Base-by-base conservation (phyloP, 768 basidiomycete species). In the Austroboletus eburneus region DNA sequence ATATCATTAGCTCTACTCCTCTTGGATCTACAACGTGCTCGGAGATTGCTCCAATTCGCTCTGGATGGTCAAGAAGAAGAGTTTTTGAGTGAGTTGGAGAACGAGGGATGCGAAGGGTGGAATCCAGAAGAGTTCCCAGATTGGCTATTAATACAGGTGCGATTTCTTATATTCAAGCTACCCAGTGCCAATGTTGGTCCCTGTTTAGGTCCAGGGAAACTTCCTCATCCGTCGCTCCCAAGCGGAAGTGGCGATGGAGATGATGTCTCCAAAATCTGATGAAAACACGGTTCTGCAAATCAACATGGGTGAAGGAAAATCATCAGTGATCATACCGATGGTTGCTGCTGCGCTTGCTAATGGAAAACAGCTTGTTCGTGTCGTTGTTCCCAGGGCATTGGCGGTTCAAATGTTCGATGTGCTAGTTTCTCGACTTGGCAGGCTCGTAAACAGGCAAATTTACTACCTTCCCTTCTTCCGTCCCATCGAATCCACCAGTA, bases 301-400 rank as follows among this genome's bases (percentile, higher is more conserved):
- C 16, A 76, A 76, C 43, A 79, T 79, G 78, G 78, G 77, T 12
- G 77, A 79, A 49, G 34, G 34, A 10, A 35, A 35, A 35, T 35
- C 34, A 35, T 35, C 34, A 4, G 34, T 35, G 34, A 35, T 35
- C 17, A 10, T 35, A 5, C 34, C 34, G 16, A 35, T 35, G 6
- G 17, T 17, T 35, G 34, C 34, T 3, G 34, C 34, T 17, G 34
- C 10, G 6, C 34, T 35, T n/a, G 16, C 34, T 17, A 18, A 35
- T 18, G 34, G 34, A n/a, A 18, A 35, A 35, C 34, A 35, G 34
- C 34, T 35, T 6, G 34, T 35, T 17, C 34, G 34, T 23, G 67
- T 79, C 24, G 57, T 79, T 3, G 71, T 75, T 14, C 62, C 75
- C 18, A 76, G 73, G 45, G 58, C 72, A 0, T 58, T 77, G 16